Conservation (phyloP, 257 asterid genomes). For the Solanum corneliomulleri region DNA sequence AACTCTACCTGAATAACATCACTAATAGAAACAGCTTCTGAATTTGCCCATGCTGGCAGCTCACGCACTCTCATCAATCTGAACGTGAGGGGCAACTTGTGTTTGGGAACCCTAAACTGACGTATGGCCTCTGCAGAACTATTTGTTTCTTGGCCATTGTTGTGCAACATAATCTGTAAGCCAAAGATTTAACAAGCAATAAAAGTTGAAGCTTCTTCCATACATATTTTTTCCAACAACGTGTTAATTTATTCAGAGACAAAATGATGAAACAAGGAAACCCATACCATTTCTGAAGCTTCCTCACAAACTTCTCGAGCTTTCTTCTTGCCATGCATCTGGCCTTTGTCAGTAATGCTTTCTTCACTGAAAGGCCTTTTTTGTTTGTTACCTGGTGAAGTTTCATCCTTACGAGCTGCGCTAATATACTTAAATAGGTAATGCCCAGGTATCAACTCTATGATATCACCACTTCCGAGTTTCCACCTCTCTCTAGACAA, state of each 20-base stretch:
- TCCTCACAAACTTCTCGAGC: constrained; percentile 28
- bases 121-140: constrained; percentile 37
- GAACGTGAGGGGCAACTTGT: constrained; percentile 43
- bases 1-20: constrained; percentile 68
- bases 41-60: constrained; percentile 81
- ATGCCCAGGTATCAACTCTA: constrained; percentile 86
- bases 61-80: constrained; percentile 69
- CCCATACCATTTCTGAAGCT: constrained; percentile 19
- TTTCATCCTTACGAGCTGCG: constrained; percentile 11
- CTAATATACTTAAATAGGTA: constrained; percentile 70
- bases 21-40: constrained; percentile 76
- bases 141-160: constrained; percentile 8
- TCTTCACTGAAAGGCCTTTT: constrained; percentile 49
- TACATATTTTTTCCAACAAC: background rate
- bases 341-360: constrained; percentile 18
- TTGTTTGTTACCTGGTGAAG: constrained; percentile 11
- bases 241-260: background rate
- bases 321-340: constrained; percentile 34
- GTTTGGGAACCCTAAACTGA: constrained; percentile 37
- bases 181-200: background rate
- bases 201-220: background rate
- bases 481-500: constrained; percentile 51
- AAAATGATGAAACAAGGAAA: background rate
- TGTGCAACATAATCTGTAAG: constrained; percentile 12
- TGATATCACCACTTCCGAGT: constrained; percentile 50